phyloP scores from a whole-genome alignment of 2,329 filamentous ascomycete species.

The Tolypocladium pustulatum region DNA sequence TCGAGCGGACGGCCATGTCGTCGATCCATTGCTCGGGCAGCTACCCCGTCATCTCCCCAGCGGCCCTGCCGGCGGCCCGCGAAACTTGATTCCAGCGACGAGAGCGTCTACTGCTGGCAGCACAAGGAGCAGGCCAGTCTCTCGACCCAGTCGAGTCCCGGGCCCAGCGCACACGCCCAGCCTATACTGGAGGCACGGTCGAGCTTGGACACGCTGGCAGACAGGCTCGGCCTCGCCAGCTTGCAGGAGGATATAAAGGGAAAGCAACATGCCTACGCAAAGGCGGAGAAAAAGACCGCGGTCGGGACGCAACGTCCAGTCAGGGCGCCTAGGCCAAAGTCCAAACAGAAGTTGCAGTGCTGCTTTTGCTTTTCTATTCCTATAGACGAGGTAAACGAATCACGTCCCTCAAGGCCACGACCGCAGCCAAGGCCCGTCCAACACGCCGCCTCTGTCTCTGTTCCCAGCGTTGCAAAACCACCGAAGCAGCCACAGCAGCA shows the following conservation, averaged over 20 bases:
- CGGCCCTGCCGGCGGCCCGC: conserved; percentile 10
- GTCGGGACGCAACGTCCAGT: conserved; percentile 15
- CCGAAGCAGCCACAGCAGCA: background rate
- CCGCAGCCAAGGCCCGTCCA: conserved; percentile 39
- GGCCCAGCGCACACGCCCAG: conserved; percentile 29
- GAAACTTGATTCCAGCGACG: conserved; percentile 36
- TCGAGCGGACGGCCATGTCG: conserved; percentile 74
- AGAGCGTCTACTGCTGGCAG: conserved; percentile 81
- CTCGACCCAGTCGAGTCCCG: conserved; percentile 34
- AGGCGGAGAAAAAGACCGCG: conserved; percentile 1
- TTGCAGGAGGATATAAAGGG: conserved; percentile 35
- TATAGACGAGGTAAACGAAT: conserved; percentile 29
- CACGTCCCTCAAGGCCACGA: conserved; percentile 22
- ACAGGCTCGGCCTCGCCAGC: conserved; percentile 65
- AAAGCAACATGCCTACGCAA: conserved; percentile 11
- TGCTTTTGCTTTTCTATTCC: conserved; percentile 46
- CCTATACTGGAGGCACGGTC: conserved; percentile 54
- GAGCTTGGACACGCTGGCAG: conserved; percentile 80
- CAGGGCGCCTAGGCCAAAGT: conserved; percentile 10
- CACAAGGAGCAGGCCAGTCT: conserved; percentile 74
- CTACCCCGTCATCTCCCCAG: conserved; percentile 10
- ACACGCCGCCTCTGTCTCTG: conserved; percentile 10
- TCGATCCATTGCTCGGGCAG: conserved; percentile 44
- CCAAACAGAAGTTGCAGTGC: conserved; percentile 23
- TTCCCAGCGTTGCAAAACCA: conserved; percentile 5